Evolutionary conservation across 192 early-diverging fungal genomes (phyloP), one percentile per base, ranked within the genome.

Genomic region (Coemansia sp.): DNA sequence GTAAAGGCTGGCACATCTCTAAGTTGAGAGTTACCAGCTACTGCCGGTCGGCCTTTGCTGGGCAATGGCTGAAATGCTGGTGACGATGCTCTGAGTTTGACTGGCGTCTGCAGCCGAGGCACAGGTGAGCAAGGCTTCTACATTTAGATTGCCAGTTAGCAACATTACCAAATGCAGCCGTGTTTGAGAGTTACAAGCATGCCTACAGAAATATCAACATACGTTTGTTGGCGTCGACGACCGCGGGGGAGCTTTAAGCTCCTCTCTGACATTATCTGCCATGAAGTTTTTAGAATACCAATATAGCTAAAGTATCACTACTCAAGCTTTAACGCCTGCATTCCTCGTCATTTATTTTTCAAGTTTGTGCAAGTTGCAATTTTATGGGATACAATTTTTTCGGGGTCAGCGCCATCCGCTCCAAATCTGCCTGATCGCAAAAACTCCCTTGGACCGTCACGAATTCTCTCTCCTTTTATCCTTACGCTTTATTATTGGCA

Each of bases 71-170:
- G 64, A 19, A 80, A 74, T 22, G 77, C 72, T 10, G 77, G 77
- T 52, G 77, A 80, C 11, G 77, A 80, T 50, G 77, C 77, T 14
- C 65, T 65, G 0, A 80, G 77, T 54, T 63, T 67, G 4, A 48
- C 58, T 2, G 63, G 67, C 8, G 56, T 61, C 19, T 59, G 50
- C 9, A 56, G 35, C 19, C 52, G 66, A 3, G 51, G 32, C 15
- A 38, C 70, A 2, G 58, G 27, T 41, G 52, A 59, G 54, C 54
- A 52, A 39, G 24, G 22, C 14, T 45, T 58, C 55, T 69, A 69
- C 12, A 65, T 25, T 45, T 45, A 37, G 47, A 43, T 38, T 7
- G 15, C 23, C 7, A 19, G 39, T 57, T 57, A 27, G 29, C 35
- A 11, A 8, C 19, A n/a, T 5, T 12, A 15, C 41, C 41, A 7